A percentile compares a stretch with the other conserved stretches of the same genome.
phyloP scores from a whole-genome alignment of 2,329 filamentous ascomycete species.

The Xylariaceae sp. region DNA sequence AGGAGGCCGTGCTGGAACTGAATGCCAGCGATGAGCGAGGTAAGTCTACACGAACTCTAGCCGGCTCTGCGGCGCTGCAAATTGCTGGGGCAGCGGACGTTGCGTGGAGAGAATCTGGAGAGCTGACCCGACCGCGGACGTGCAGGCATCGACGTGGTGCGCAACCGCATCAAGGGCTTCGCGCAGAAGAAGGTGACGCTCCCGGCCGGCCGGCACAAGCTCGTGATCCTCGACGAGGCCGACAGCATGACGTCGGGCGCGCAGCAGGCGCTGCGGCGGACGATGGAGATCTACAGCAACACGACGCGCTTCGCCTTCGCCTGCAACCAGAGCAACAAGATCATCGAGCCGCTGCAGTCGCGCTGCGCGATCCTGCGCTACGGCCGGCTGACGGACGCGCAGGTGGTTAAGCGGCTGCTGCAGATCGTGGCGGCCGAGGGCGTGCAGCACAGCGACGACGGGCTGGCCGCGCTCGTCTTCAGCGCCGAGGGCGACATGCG shows the following conservation, averaged over 20 bases:
- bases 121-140: background rate
- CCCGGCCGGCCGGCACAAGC: constrained; percentile 81
- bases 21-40: constrained; percentile 95
- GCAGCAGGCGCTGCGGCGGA: constrained; percentile 87
- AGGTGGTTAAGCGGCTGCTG: constrained; percentile 82
- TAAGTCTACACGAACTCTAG: no score
- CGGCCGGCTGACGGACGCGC: constrained; percentile 81
- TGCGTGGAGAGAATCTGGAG: no score
- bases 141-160: constrained; percentile 86
- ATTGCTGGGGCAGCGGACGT: no score
- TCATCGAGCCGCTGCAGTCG: constrained; percentile 97
- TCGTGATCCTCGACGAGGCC: constrained; percentile 95
- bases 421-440: constrained; percentile 91
- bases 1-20: constrained; percentile 92
- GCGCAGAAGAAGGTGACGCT: constrained; percentile 98
- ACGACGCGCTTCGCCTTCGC: constrained; percentile 97
- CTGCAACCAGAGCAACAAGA: constrained; percentile 98
- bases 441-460: constrained; percentile 86
- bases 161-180: constrained; percentile 96
- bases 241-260: constrained; percentile 97
- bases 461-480: constrained; percentile 91
- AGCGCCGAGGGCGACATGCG: constrained; percentile 97
- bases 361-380: constrained; percentile 94
- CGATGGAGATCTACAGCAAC: constrained; percentile 97
- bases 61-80: no score